Evolutionary conservation across 2,329 filamentous ascomycete species (phyloP).

Genomic region (Colletotrichum horii): DNA sequence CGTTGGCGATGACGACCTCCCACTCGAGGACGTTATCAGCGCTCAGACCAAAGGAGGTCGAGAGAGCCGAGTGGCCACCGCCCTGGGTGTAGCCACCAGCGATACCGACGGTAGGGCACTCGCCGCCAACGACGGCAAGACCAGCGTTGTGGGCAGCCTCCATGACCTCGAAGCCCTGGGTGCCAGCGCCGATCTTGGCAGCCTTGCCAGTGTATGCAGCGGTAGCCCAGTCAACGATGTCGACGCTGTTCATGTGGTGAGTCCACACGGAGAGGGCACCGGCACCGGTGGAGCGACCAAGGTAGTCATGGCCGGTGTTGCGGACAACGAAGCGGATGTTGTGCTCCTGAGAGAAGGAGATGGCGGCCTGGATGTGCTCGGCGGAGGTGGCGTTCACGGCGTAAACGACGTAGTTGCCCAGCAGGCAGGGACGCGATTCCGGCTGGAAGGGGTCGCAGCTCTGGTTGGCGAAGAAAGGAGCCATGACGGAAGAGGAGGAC

Average conservation of each 20-base stretch:
- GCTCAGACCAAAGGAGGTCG: constrained; percentile 58
- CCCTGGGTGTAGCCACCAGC: constrained; percentile 67
- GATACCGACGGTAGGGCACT: constrained; percentile 57
- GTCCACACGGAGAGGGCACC: constrained; percentile 54
- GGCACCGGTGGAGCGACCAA: constrained; percentile 57
- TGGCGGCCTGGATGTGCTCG: constrained; percentile 35
- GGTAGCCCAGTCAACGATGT: constrained; percentile 29
- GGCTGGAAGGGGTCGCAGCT: constrained; percentile 45
- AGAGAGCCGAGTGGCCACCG: constrained; percentile 61
- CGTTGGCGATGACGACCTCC: constrained; percentile 52
- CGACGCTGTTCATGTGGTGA: constrained; percentile 46
- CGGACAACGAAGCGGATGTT: constrained; percentile 56
- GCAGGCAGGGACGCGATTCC: constrained; percentile 41
- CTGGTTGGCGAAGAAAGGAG: constrained; percentile 42
- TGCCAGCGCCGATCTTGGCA: constrained; percentile 55
- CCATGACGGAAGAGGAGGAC: constrained; percentile 46
- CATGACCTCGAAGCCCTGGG: constrained; percentile 50
- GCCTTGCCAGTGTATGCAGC: constrained; percentile 27
- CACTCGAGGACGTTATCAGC: constrained; percentile 61
- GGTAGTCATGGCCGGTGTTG: constrained; percentile 60
- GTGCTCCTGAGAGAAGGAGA: constrained; percentile 33
- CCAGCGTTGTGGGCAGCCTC: constrained; percentile 5
- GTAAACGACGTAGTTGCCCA: constrained; percentile 51
- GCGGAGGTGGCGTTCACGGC: constrained; percentile 37
- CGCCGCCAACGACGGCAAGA: constrained; percentile 44